Percentiles rank a stretch among this genome's conserved stretches.
These are phyloP conservation scores for Salix brachista DNA, from an alignment of 345 rosid genomes.

Conservation along the genomic window DNA sequence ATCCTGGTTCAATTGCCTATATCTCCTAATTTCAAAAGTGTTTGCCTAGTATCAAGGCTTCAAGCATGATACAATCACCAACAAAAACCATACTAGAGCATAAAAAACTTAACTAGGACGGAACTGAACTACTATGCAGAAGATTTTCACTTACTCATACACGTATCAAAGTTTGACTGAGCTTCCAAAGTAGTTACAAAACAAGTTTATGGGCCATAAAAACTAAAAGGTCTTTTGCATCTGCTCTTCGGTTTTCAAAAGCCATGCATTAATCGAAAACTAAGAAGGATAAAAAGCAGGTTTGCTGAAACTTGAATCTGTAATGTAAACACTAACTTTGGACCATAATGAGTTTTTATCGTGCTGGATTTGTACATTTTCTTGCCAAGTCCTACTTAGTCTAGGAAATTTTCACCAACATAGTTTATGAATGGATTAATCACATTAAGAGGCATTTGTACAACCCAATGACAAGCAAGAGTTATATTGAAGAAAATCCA, in stretches of 20 bases:
- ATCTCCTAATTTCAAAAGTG: neutral
- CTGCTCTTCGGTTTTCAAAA: neutral
- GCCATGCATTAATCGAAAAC: neutral
- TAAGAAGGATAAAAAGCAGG: too few species aligned
- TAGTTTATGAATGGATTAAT: neutral
- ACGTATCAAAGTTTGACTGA: neutral
- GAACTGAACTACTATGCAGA: neutral
- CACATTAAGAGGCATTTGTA: neutral
- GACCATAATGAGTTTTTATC: neutral
- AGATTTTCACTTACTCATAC: neutral
- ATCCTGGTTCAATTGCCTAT: neutral
- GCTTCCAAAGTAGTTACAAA: neutral
- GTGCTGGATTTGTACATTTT: neutral
- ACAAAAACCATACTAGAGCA: neutral
- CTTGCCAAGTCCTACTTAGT: neutral
- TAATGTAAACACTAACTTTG: neutral
- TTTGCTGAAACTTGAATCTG: neutral
- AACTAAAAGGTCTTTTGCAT: neutral
- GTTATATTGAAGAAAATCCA: neutral
- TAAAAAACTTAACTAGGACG: neutral
- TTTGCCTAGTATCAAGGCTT: neutral
- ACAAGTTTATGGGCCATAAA: too few species aligned
- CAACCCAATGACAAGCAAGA: neutral
- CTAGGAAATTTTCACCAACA: neutral
- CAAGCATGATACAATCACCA: neutral